Evolutionary conservation across 768 basidiomycete genomes (phyloP).

Genomic region (Rhodotorula kratochvilovae): DNA sequence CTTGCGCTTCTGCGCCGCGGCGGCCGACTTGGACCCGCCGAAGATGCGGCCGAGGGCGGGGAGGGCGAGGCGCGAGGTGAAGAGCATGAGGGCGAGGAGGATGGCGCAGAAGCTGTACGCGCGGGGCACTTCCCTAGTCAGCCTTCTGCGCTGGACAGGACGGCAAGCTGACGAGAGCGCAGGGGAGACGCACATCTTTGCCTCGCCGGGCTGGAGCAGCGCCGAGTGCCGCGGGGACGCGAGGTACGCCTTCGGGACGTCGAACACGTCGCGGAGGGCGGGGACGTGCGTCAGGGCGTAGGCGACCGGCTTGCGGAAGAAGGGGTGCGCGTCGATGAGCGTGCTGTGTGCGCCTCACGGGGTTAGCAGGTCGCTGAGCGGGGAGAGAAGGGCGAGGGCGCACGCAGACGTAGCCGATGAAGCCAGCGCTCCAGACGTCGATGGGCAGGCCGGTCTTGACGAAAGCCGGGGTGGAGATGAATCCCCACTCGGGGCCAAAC

Average conservation of each 20-base stretch:
- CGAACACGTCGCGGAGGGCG: slow-evolving; percentile 3
- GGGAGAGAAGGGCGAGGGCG: not conserved
- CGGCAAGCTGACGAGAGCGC: not conserved
- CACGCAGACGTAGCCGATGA: slow-evolving; percentile 40
- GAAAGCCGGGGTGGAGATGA: slow-evolving; percentile 23
- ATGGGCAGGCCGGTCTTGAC: slow-evolving; percentile 29
- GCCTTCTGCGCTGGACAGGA: not conserved
- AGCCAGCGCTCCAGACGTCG: slow-evolving; percentile 36
- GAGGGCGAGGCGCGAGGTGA: slow-evolving; percentile 16
- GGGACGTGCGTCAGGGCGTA: slow-evolving; percentile 23
- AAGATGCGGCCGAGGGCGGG: slow-evolving; percentile 1
- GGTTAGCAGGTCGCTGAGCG: too few species aligned
- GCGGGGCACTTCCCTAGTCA: too few species aligned
- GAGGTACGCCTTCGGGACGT: slow-evolving; percentile 37
- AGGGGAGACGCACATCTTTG: slow-evolving; percentile 29
- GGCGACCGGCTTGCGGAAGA: slow-evolving; percentile 30
- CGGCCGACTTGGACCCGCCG: not conserved
- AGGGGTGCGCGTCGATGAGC: slow-evolving; percentile 39
- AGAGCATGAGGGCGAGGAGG: slow-evolving; percentile 31
- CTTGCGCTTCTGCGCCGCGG: slow-evolving; percentile 2
- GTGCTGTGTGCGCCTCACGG: slow-evolving; percentile 22
- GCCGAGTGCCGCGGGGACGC: not conserved
- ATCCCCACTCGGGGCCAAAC: slow-evolving; percentile 35
- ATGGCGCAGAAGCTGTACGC: slow-evolving; percentile 27
- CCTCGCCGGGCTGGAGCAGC: slow-evolving; percentile 30